Conservation (phyloP, 768 basidiomycete genomes). For the Clitopilus hobsonii region DNA sequence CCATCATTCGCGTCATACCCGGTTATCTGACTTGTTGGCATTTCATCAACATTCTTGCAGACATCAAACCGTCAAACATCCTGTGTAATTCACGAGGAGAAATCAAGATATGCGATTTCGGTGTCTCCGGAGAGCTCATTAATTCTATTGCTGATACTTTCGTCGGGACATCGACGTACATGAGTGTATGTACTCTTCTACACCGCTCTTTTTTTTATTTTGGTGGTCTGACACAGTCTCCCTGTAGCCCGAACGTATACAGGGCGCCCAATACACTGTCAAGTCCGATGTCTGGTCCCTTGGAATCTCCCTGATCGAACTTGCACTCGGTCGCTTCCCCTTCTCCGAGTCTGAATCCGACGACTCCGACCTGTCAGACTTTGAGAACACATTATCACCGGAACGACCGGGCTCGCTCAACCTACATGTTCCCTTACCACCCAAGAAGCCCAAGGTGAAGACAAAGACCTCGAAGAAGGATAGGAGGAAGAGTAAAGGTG, state of each 20-base stretch:
- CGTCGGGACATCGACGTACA: slow-evolving; percentile 97
- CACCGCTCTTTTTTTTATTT: slow-evolving; percentile 2
- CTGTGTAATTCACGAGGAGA: slow-evolving; percentile 90
- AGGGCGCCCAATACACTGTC: slow-evolving; percentile 96
- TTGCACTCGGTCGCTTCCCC: slow-evolving; percentile 95
- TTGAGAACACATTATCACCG: slow-evolving; percentile 79
- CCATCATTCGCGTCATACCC: slow-evolving; percentile 1
- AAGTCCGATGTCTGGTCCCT: slow-evolving; percentile 99
- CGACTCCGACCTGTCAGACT: slow-evolving; percentile 76
- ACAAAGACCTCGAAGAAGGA: slow-evolving; percentile 60
- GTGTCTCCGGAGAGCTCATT: slow-evolving; percentile 97
- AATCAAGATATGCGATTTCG: slow-evolving; percentile 99
- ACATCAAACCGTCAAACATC: slow-evolving; percentile 99
- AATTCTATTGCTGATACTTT: slow-evolving; percentile 99
- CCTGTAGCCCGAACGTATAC: slow-evolving; percentile 93
- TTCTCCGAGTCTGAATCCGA: slow-evolving; percentile 81
- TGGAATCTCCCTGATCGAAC: slow-evolving; percentile 94
- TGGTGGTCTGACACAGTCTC: slow-evolving; percentile 9
- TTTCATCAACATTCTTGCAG: slow-evolving; percentile 35
- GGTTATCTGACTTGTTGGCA: not conserved
- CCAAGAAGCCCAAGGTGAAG: slow-evolving; percentile 21
- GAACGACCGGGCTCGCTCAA: slow-evolving; percentile 43
- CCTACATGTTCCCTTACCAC: slow-evolving; percentile 39
- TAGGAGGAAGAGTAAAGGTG: slow-evolving; percentile 86
- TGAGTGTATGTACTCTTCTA: slow-evolving; percentile 75